Evolutionary conservation across 2,329 filamentous ascomycete genomes (phyloP).

Genomic region (Verticillium zaregamsianum): DNA sequence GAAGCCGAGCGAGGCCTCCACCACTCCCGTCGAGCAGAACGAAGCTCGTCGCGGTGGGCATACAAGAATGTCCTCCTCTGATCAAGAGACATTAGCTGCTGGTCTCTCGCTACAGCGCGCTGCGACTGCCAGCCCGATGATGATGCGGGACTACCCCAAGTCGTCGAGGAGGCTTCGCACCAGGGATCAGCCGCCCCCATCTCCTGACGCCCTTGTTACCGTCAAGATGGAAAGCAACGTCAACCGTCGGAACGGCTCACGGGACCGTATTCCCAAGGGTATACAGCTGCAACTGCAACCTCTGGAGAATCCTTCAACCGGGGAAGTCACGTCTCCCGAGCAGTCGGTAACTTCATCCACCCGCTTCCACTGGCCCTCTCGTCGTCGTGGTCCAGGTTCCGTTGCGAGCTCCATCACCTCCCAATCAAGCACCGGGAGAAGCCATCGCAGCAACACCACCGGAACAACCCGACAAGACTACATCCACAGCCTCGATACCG

Average conservation of each 20-base stretch:
- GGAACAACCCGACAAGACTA: conserved; percentile 58
- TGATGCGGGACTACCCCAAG: conserved; percentile 44
- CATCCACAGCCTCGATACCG: conserved; percentile 79
- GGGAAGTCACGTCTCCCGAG: conserved; percentile 54
- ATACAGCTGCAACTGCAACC: conserved; percentile 61
- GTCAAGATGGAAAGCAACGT: conserved; percentile 57
- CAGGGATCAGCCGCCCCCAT: conserved; percentile 56
- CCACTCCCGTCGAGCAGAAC: conserved; percentile 21
- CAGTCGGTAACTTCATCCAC: conserved; percentile 49
- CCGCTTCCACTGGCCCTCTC: conserved; percentile 51
- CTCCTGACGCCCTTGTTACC: conserved; percentile 56
- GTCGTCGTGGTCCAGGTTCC: conserved; percentile 51
- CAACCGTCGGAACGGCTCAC: conserved; percentile 63
- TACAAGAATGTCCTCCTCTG: conserved; percentile 30
- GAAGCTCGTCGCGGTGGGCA: conserved; percentile 23
- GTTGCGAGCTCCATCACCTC: conserved; percentile 55
- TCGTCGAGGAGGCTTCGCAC: conserved; percentile 17
- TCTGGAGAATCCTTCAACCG: conserved; percentile 40
- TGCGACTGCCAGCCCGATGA: conserved; percentile 63
- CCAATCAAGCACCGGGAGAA: conserved; percentile 46
- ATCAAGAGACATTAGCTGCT: conserved; percentile 36
- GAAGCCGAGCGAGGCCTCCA: conserved; percentile 5
- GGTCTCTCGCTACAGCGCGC: conserved; percentile 56
- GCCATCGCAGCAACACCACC: conserved; percentile 45
- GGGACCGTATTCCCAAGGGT: conserved; percentile 73